A percentile compares a stretch with the other conserved stretches of the same genome.
These are phyloP conservation scores for Alternaria viburni DNA, from an alignment of 2,329 filamentous ascomycete genomes.

Conservation along the genomic window DNA sequence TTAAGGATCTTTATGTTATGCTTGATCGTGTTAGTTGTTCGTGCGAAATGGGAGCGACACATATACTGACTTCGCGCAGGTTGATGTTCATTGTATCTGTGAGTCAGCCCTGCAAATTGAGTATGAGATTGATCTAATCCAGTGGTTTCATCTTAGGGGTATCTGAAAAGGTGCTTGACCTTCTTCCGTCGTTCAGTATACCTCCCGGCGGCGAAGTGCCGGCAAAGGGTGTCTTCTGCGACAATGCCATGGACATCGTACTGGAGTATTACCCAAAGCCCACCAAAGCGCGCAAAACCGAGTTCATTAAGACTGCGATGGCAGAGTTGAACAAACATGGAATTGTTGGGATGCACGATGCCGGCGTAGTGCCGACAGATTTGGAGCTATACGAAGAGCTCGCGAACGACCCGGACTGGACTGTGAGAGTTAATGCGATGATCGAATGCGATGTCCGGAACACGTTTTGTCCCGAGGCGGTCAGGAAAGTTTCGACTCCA, in stretches of 20 bases:
- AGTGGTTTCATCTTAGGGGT: conserved; percentile 50
- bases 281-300: conserved; percentile 58
- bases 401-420: conserved; percentile 61
- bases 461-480: conserved; percentile 64
- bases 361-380: conserved; percentile 64
- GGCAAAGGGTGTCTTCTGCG: conserved; percentile 72
- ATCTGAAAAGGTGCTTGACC: conserved; percentile 66
- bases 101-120: neutral
- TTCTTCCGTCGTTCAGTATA: conserved; percentile 62
- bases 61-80: neutral
- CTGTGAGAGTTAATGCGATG: conserved; percentile 71
- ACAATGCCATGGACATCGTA: conserved; percentile 73
- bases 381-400: conserved; percentile 63
- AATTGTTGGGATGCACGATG: conserved; percentile 73
- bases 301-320: conserved; percentile 67
- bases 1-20: conserved; percentile 69
- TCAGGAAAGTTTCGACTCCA: conserved; percentile 52
- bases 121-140: neutral
- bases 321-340: conserved; percentile 67
- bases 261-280: conserved; percentile 64
- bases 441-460: conserved; percentile 69
- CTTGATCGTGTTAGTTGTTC: conserved; percentile 61
- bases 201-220: conserved; percentile 72
- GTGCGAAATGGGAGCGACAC: neutral
- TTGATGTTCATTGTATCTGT: conserved; percentile 73